Conservation (phyloP, 768 basidiomycete genomes). For the Xerocomellus dryophilus region DNA sequence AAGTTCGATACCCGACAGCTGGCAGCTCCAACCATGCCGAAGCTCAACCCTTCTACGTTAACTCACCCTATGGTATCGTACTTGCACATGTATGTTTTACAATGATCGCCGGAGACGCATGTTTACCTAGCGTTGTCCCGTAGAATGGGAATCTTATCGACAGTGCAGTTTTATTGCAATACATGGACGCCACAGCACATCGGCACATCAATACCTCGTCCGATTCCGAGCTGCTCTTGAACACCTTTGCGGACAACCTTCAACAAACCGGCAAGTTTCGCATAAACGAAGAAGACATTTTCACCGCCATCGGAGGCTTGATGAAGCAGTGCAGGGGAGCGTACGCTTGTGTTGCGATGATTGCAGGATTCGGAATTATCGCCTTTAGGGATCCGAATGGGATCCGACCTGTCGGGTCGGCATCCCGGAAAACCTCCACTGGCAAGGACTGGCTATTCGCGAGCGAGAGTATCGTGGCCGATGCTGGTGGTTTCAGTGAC, state of each 20-base stretch:
- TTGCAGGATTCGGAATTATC: slow-evolving; percentile 97
- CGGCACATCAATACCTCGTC: slow-evolving; percentile 98
- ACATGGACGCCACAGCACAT: slow-evolving; percentile 94
- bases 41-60: slow-evolving; percentile 99
- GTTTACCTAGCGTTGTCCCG: slow-evolving; percentile 3
- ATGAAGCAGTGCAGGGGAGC: slow-evolving; percentile 89
- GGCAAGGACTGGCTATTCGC: slow-evolving; percentile 88
- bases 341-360: slow-evolving; percentile 98
- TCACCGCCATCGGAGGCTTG: slow-evolving; percentile 86
- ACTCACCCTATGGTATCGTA: slow-evolving; percentile 99
- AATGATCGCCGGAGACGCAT: not conserved
- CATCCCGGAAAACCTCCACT: slow-evolving; percentile 51
- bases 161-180: slow-evolving; percentile 79
- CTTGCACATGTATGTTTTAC: slow-evolving; percentile 81
- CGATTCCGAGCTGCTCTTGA: slow-evolving; percentile 95
- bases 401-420: slow-evolving; percentile 91
- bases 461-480: slow-evolving; percentile 95
- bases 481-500: slow-evolving; percentile 84
- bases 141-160: slow-evolving; percentile 99
- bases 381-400: slow-evolving; percentile 98
- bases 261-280: slow-evolving; percentile 99
- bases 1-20: slow-evolving; percentile 97
- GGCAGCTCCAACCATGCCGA: slow-evolving; percentile 96
- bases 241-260: slow-evolving; percentile 96
- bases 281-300: slow-evolving; percentile 99